phyloP scores from a whole-genome alignment of 1,284 basidiomycete genomes.

The Heterobasidion occidentale region DNA sequence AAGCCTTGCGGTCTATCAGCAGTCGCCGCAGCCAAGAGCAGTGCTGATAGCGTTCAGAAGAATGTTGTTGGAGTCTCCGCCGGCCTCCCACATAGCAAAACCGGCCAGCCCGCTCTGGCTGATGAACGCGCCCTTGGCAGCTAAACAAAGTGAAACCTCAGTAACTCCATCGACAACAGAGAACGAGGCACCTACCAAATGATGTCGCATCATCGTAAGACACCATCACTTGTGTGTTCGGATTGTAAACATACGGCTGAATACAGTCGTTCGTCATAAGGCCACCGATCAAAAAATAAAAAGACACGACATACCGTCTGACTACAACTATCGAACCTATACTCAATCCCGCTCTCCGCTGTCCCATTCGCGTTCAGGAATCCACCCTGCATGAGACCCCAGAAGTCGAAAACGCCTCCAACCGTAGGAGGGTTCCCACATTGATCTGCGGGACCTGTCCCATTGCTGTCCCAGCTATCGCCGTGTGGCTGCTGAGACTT shows the following conservation, averaged over 20 bases:
- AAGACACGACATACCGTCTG: slow-evolving; percentile 32
- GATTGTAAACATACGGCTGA: slow-evolving; percentile 40
- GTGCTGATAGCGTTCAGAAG: slow-evolving; percentile 34
- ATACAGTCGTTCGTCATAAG: background rate
- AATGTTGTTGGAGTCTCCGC: slow-evolving; percentile 41
- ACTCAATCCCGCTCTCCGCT: slow-evolving; percentile 29
- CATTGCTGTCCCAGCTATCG: slow-evolving; percentile 30
- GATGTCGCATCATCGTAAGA: slow-evolving; percentile 32
- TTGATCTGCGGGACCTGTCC: slow-evolving; percentile 20
- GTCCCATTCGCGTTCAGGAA: slow-evolving; percentile 30
- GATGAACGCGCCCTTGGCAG: slow-evolving; percentile 26
- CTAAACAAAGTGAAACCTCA: slow-evolving; percentile 8
- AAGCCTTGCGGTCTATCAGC: background rate
- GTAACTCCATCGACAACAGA: background rate
- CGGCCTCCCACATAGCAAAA: slow-evolving; percentile 49
- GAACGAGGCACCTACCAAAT: slow-evolving; percentile 19
- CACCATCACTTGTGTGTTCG: slow-evolving; percentile 27
- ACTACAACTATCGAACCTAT: slow-evolving; percentile 36
- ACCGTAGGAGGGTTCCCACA: slow-evolving; percentile 27
- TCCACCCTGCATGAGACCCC: slow-evolving; percentile 30
- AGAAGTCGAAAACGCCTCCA: slow-evolving; percentile 32
- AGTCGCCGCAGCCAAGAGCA: background rate
- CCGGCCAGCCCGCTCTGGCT: slow-evolving; percentile 33
- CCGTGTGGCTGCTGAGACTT: slow-evolving; percentile 28
- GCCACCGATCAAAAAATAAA: background rate